phyloP scores from a whole-genome alignment of 345 rosid genomes.

The Salix brachista region DNA sequence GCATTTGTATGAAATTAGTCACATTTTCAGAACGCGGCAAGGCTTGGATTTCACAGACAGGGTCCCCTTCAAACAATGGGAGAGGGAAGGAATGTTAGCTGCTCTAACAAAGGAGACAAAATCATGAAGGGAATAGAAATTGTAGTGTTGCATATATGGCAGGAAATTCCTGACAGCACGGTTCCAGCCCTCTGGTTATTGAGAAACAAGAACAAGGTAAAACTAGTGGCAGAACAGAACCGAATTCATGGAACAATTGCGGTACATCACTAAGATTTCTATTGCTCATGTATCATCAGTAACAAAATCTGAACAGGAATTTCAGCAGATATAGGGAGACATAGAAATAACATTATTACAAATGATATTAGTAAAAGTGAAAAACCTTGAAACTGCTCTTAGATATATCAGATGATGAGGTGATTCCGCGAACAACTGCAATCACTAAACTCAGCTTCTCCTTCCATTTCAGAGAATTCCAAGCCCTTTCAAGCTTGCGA shows the following conservation, averaged over 20 bases:
- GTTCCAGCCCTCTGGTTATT: neutral
- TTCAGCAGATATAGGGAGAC: neutral
- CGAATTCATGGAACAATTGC: neutral
- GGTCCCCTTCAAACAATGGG: neutral
- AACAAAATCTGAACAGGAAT: neutral
- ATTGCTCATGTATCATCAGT: neutral
- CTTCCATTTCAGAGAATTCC: conserved; percentile 57
- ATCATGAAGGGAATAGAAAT: neutral
- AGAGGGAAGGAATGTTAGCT: neutral
- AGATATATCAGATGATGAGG: conserved; percentile 45
- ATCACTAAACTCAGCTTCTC: conserved; percentile 50
- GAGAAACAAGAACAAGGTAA: neutral
- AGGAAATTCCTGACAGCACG: neutral
- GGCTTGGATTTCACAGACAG: neutral
- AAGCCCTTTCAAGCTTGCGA: conserved; percentile 76
- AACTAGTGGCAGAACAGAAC: neutral
- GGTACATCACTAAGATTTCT: neutral
- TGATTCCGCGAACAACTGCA: conserved; percentile 52
- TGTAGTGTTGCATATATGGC: neutral
- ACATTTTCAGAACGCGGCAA: neutral
- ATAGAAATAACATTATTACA: neutral
- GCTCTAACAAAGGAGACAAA: neutral
- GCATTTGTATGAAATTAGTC: neutral
- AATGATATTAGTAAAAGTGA: neutral
- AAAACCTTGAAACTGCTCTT: conserved; percentile 41